These are phyloP conservation scores for Eleusine indica DNA, from an alignment of 176 grass and related monocot genomes.

Conservation along the genomic window DNA sequence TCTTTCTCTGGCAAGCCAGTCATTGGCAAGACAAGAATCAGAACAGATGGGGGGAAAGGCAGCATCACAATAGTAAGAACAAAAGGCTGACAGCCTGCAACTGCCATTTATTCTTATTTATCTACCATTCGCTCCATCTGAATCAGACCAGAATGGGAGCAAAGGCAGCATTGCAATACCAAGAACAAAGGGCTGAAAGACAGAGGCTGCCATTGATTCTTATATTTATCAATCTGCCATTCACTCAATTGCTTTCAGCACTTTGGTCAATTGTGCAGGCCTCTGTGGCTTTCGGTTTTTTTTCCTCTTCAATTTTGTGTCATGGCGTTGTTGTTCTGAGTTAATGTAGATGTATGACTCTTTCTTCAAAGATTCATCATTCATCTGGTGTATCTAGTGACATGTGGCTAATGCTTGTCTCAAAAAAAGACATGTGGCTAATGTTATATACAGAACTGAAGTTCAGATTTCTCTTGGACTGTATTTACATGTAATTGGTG, in stretches of 20 bases:
- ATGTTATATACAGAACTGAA: slow-evolving; percentile 39
- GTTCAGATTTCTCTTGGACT: background rate
- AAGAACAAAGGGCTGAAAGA: slow-evolving; percentile 76
- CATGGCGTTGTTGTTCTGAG: slow-evolving; percentile 14
- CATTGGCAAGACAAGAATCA: slow-evolving; percentile 86
- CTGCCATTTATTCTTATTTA: slow-evolving; percentile 31
- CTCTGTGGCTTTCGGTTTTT: slow-evolving; percentile 35
- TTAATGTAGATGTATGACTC: slow-evolving; percentile 37
- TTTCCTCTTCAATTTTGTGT: slow-evolving; percentile 14
- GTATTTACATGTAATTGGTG: background rate
- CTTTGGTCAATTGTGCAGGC: slow-evolving; percentile 25
- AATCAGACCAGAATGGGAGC: slow-evolving; percentile 64
- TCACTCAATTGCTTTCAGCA: slow-evolving; percentile 34
- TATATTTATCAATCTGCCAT: slow-evolving; percentile 19
- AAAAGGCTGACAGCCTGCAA: slow-evolving; percentile 56
- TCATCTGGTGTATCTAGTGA: slow-evolving; percentile 46
- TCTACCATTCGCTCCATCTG: slow-evolving; percentile 24
- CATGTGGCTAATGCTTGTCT: slow-evolving; percentile 30
- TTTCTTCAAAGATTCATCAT: slow-evolving; percentile 39
- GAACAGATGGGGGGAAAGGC: slow-evolving; percentile 85
- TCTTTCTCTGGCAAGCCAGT: slow-evolving; percentile 88
- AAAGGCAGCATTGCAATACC: slow-evolving; percentile 81
- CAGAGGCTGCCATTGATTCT: background rate
- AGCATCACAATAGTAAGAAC: slow-evolving; percentile 97
- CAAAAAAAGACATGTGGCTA: slow-evolving; percentile 14